A percentile compares a stretch with the other conserved stretches of the same genome.
These are phyloP conservation scores for Phaffomyces antillensis DNA, from an alignment of 805 yeast genomes.

Conservation along the genomic window DNA sequence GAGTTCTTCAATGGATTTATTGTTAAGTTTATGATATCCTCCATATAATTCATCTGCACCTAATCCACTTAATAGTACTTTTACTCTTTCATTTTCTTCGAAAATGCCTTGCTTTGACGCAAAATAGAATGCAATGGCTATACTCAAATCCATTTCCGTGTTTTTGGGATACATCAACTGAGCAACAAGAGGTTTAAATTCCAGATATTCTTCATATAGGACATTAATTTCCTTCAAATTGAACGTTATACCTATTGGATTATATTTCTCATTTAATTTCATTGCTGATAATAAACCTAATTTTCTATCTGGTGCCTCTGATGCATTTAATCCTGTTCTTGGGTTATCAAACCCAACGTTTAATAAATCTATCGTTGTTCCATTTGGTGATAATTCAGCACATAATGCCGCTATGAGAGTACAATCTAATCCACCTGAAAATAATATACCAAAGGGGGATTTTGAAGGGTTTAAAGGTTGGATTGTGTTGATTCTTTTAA, in stretches of 20 bases:
- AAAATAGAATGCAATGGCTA: constrained; percentile 91
- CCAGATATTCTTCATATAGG: constrained; percentile 56
- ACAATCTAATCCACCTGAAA: constrained; percentile 96
- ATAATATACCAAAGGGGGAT: constrained; percentile 48
- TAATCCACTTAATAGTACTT: constrained; percentile 80
- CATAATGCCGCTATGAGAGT: constrained; percentile 63
- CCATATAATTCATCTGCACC: constrained; percentile 98
- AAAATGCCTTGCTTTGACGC: constrained; percentile 46
- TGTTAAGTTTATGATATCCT: constrained; percentile 82
- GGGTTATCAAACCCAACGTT: constrained; percentile 93
- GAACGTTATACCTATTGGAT: constrained; percentile 31
- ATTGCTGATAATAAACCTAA: constrained; percentile 61
- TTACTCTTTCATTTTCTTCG: constrained; percentile 27
- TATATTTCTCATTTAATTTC: constrained; percentile 37
- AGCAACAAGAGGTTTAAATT: constrained; percentile 44
- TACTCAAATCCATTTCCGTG: constrained; percentile 93
- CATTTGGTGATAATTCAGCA: constrained; percentile 26
- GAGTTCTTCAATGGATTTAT: constrained; percentile 37
- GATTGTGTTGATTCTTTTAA: constrained; percentile 49
- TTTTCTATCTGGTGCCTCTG: constrained; percentile 79
- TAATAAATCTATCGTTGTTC: constrained; percentile 55
- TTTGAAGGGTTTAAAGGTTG: constrained; percentile 41
- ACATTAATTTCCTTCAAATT: constrained; percentile 65
- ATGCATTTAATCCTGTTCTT: constrained; percentile 53
- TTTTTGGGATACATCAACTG: constrained; percentile 72